These are phyloP conservation scores for Suhomyces sp. DNA, from an alignment of 805 yeast species.

Conservation along the genomic window DNA sequence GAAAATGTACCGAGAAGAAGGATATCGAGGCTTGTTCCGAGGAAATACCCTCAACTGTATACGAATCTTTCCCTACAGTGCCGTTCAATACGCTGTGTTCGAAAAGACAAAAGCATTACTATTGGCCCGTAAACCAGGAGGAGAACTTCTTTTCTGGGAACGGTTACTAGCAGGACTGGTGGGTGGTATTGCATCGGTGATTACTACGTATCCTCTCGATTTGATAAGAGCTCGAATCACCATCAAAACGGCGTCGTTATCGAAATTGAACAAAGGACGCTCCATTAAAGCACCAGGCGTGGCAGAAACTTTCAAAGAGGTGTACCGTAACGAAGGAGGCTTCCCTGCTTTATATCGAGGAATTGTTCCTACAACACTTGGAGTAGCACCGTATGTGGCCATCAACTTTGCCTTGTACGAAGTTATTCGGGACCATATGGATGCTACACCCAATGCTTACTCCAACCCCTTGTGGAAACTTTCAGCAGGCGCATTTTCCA, in stretches of 20 bases:
- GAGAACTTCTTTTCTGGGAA: conserved; percentile 49
- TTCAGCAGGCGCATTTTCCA: conserved; percentile 78
- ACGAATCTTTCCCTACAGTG: conserved; percentile 89
- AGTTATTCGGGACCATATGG: conserved; percentile 60
- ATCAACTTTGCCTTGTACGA: conserved; percentile 91
- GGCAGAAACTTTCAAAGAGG: conserved; percentile 50
- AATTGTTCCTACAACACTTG: conserved; percentile 82
- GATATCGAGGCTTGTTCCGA: conserved; percentile 83
- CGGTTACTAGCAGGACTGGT: conserved; percentile 74
- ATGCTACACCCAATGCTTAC: conserved; percentile 33
- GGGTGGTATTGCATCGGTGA: conserved; percentile 79
- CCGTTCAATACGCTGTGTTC: conserved; percentile 88
- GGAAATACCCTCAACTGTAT: conserved; percentile 91
- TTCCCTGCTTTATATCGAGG: conserved; percentile 77
- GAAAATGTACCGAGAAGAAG: conserved; percentile 86
- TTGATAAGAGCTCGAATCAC: conserved; percentile 86
- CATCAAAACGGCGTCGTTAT: conserved; percentile 74
- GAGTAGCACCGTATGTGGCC: conserved; percentile 96
- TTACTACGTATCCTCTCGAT: conserved; percentile 89
- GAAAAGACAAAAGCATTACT: conserved; percentile 55
- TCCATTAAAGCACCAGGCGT: conserved; percentile 70
- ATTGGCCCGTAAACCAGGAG: conserved; percentile 22
- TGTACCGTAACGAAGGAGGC: conserved; percentile 82
- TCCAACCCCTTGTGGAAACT: conserved; percentile 56
- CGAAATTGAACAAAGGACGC: conserved; percentile 48